Evolutionary conservation across 345 rosid species (phyloP).

Genomic region (Eutrema yunnanense): DNA sequence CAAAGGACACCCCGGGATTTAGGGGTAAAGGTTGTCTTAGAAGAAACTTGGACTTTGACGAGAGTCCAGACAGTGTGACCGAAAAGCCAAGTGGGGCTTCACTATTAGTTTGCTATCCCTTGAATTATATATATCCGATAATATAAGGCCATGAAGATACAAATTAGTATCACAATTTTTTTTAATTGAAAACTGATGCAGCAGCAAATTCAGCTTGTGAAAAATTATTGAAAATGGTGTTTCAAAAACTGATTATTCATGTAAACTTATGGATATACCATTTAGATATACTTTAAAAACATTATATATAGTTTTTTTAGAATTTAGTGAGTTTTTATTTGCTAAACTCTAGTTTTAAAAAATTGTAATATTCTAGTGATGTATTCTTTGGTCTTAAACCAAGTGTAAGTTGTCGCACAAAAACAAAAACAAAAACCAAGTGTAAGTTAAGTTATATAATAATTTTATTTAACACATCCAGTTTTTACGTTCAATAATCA

Average conservation of each 20-base stretch:
- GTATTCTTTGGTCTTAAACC: neutral
- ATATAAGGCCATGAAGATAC: neutral
- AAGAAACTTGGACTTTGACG: constrained; percentile 64
- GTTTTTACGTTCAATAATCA: neutral
- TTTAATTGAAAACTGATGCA: neutral
- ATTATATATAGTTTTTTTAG: neutral
- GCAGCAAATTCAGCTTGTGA: neutral
- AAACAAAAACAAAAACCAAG: too few species aligned
- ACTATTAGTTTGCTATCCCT: constrained; percentile 2
- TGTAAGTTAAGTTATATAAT: neutral
- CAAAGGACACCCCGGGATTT: constrained; percentile 49
- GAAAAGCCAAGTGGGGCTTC: constrained; percentile 28
- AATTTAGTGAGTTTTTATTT: neutral
- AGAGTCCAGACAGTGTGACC: constrained; percentile 18
- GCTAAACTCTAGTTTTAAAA: neutral
- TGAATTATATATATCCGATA: neutral
- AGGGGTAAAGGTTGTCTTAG: constrained; percentile 46
- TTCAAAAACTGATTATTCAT: neutral
- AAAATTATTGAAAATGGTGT: neutral
- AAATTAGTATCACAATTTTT: neutral
- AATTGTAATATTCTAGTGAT: neutral
- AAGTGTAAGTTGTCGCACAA: neutral
- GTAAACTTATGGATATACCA: neutral
- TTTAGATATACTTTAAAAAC: neutral
- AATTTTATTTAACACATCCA: neutral